Base-by-base conservation (phyloP, 2,329 filamentous ascomycete species). In the Pseudocercospora eumusae region DNA sequence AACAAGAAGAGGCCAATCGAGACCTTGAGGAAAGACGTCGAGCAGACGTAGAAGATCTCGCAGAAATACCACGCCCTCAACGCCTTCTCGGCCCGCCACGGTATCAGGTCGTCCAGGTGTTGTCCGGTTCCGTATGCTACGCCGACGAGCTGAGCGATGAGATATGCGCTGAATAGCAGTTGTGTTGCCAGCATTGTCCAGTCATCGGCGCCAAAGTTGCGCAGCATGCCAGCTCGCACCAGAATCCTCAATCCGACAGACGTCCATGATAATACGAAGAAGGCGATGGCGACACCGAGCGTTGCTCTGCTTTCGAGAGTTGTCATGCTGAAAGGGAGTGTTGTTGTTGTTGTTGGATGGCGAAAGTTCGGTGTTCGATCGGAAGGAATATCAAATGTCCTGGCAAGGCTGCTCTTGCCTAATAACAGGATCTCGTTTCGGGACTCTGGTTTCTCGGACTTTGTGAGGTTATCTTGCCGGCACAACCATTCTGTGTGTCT, bases 1-100 rank as follows among this genome's bases (percentile, higher is more conserved):
- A 84, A 78, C 47, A 85, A 78, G 62, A 84, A 83, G n/a, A 83
- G 73, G 4, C 78, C 81, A 56, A 85, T 81, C 1, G 82, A 80
- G 40, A 83, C 75, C 62, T 83, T 84, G 50, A 82, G 76, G 11
- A 80, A 69, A 42, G 78, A 76, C 21, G 77, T 82, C 4, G 78
- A 76, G 59, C 82, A 70, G 7, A 81, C 78, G 69, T 85, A 86
- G 64, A 80, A 79, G n/a, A 82, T 73, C 67, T 85, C 83, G 65
- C 81, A 82, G n/a, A 85, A 77, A 74, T 81, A 85, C 82, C 82
- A 85, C 66, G 74, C 78, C 77, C 78, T 59, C 6, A 72, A 44
- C 9, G 70, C 70, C 9, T 27, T 62, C 33, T 65, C 56, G 7
- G 70, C 70, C 21, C 66, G 31, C 47, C 49, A 56, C 13, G 62